Conservation (phyloP, 164 flowering plant species). For the Tetrastigma voinierianum region DNA sequence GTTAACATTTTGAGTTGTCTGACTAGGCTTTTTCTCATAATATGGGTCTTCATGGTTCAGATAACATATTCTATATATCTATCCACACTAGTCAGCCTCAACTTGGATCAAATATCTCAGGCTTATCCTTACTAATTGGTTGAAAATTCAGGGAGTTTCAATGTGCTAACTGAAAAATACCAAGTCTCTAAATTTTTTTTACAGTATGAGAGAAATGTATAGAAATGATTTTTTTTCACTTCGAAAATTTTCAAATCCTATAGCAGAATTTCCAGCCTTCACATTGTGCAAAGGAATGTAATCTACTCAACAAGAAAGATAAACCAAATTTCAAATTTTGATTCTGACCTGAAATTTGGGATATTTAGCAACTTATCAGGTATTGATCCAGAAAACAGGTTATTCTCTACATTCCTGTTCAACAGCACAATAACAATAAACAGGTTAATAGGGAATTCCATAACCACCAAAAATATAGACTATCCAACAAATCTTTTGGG, state of each 20-base stretch:
- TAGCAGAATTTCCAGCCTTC: background rate
- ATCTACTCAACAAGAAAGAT: background rate
- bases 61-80: background rate
- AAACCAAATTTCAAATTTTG: background rate
- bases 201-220: no score
- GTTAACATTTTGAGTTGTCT: background rate
- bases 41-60: background rate
- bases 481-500: no score
- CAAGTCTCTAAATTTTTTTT: no score
- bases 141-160: background rate
- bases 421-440: background rate
- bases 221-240: no score
- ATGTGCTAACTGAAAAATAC: background rate
- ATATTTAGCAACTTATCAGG: conserved; percentile 71
- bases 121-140: background rate
- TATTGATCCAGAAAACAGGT: conserved; percentile 76
- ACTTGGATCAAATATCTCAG: background rate
- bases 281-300: background rate
- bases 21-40: background rate
- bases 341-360: conserved; percentile 73
- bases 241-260: no score
- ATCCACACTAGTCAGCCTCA: background rate
- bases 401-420: conserved; percentile 81
- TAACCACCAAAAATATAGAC: no score
- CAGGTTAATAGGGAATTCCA: no score